These are phyloP conservation scores for Plantago major DNA, from an alignment of 257 asterid species.

Conservation along the genomic window DNA sequence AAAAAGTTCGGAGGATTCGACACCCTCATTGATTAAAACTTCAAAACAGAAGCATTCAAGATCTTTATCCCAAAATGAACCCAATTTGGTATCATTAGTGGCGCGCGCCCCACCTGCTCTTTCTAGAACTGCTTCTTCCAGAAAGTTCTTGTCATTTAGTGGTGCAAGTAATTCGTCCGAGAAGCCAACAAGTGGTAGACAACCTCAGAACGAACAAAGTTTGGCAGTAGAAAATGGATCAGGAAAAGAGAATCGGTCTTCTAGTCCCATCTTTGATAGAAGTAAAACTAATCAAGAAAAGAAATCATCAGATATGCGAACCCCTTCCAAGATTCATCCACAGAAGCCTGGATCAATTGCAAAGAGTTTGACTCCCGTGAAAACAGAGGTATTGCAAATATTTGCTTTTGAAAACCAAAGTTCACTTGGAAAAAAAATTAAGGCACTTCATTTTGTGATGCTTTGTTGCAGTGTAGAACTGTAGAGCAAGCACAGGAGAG, in stretches of 20 bases:
- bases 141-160: constrained; percentile 30
- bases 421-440: neutral
- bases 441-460: constrained; percentile 16
- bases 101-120: constrained; percentile 29
- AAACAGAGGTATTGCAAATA: constrained; percentile 36
- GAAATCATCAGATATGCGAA: constrained; percentile 20
- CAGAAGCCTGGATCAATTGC: constrained; percentile 29
- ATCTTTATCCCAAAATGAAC: constrained; percentile 55
- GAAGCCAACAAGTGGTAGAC: constrained; percentile 25
- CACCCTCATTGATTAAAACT: constrained; percentile 4
- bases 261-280: constrained; percentile 27
- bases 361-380: constrained; percentile 32
- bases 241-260: constrained; percentile 30
- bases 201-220: constrained; percentile 16
- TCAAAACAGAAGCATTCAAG: constrained; percentile 52
- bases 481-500: constrained; percentile 61
- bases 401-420: neutral
- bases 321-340: constrained; percentile 25
- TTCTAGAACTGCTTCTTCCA: constrained; percentile 43
- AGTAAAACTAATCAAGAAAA: constrained; percentile 23
- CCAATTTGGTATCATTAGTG: constrained; percentile 29
- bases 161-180: constrained; percentile 20
- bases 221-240: constrained; percentile 20
- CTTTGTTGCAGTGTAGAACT: constrained; percentile 50
- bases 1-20: constrained; percentile 25